Conservation (phyloP, 2,329 filamentous ascomycete genomes). For the Neoscytalidium dimidiatum region DNA sequence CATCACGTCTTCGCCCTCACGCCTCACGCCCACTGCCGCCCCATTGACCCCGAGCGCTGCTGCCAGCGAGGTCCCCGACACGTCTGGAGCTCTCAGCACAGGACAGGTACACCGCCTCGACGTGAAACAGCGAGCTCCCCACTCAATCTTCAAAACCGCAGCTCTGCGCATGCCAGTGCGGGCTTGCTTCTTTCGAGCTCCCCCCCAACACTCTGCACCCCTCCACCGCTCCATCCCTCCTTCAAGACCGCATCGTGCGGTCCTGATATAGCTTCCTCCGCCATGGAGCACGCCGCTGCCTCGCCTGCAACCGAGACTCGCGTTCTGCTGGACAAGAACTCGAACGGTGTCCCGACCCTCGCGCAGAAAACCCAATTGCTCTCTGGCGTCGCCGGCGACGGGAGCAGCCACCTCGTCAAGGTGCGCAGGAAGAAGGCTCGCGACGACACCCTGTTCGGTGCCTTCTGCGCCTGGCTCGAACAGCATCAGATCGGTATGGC, state of each 20-base stretch:
- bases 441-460: constrained; percentile 62
- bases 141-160: constrained; percentile 15
- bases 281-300: constrained; percentile 16
- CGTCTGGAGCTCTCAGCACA: background rate
- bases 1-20: background rate
- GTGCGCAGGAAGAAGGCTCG: constrained; percentile 63
- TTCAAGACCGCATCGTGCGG: constrained; percentile 1
- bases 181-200: constrained; percentile 1
- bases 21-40: background rate
- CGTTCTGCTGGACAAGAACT: constrained; percentile 16
- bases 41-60: constrained; percentile 5
- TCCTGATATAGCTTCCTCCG: constrained; percentile 6
- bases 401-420: constrained; percentile 36
- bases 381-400: constrained; percentile 1
- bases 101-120: constrained; percentile 20
- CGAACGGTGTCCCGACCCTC: background rate
- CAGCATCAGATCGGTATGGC: constrained; percentile 77
- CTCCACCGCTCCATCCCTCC: background rate
- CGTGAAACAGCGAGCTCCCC: constrained; percentile 19
- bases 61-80: background rate
- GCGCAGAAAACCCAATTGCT: constrained; percentile 1
- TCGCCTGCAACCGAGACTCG: constrained; percentile 14
- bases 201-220: background rate
- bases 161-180: constrained; percentile 15
- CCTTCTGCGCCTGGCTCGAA: constrained; percentile 69